Evolutionary conservation across 495 filamentous ascomycete species (phyloP).

Genomic region (Penicillium chermesinum): DNA sequence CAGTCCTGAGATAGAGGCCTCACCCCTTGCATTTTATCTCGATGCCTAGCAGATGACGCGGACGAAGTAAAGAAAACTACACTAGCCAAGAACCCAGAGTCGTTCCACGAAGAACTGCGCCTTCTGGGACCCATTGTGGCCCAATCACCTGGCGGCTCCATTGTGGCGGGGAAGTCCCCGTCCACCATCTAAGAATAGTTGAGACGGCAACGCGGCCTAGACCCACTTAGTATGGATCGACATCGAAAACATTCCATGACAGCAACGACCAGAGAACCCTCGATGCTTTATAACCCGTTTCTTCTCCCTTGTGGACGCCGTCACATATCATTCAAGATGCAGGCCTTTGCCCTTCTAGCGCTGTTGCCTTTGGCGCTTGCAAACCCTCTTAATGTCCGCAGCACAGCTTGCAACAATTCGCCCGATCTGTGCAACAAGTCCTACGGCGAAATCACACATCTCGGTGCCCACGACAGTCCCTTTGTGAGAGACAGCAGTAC

Average conservation of each 20-base stretch:
- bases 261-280: no score
- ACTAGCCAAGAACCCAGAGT: background rate
- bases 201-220: slow-evolving; percentile 34
- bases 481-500: slow-evolving; percentile 51
- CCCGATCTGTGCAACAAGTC: slow-evolving; percentile 53
- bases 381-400: slow-evolving; percentile 25
- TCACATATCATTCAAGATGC: slow-evolving; percentile 24
- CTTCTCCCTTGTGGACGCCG: slow-evolving; percentile 3
- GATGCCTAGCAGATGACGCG: background rate
- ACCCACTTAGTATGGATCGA: slow-evolving; percentile 16
- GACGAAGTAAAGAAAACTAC: no score
- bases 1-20: background rate
- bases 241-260: slow-evolving; percentile 14
- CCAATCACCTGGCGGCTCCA: background rate
- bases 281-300: slow-evolving; percentile 1
- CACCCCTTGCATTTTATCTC: background rate
- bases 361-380: slow-evolving; percentile 30
- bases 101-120: background rate
- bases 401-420: slow-evolving; percentile 57
- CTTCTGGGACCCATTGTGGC: background rate
- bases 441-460: slow-evolving; percentile 58
- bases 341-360: slow-evolving; percentile 22
- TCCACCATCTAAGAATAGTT: slow-evolving; percentile 32
- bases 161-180: background rate
- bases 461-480: slow-evolving; percentile 61